Evolutionary conservation across 352 stramenopile genomes (phyloP).

Genomic region (Phytopythium oedochilum): DNA sequence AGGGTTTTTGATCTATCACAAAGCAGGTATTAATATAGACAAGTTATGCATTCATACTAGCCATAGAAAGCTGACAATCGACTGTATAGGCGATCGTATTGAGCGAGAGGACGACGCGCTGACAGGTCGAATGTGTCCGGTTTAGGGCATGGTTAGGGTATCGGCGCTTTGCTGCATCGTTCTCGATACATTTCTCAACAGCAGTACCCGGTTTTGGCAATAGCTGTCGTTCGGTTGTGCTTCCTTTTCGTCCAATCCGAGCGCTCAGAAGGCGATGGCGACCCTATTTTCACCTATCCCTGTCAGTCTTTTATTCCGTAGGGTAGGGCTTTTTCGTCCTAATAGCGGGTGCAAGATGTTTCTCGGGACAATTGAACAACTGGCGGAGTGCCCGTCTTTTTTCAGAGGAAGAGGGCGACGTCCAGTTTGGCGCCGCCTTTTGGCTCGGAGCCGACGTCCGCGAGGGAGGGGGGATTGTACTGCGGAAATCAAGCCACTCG

Average conservation of each 20-base stretch:
- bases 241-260: not conserved
- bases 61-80: too few species aligned
- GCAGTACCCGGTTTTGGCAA: not conserved
- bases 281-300: not conserved
- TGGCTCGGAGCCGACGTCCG: not conserved
- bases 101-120: not conserved
- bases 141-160: not conserved
- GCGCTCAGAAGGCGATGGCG: not conserved
- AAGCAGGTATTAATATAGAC: too few species aligned
- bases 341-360: not conserved
- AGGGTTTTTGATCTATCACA: too few species aligned
- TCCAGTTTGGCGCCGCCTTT: constrained; percentile 2
- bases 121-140: not conserved
- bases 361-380: not conserved
- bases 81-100: too few species aligned
- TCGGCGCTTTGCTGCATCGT: not conserved
- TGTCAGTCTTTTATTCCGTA: not conserved
- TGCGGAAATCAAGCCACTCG: constrained; percentile 5
- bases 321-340: not conserved
- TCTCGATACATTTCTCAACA: not conserved
- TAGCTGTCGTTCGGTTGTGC: not conserved
- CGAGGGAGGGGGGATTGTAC: not conserved
- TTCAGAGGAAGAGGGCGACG: constrained; percentile 5
- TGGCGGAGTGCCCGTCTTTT: not conserved
- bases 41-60: too few species aligned